phyloP scores from a whole-genome alignment of 768 basidiomycete species.

The Termitomyces sp. region DNA sequence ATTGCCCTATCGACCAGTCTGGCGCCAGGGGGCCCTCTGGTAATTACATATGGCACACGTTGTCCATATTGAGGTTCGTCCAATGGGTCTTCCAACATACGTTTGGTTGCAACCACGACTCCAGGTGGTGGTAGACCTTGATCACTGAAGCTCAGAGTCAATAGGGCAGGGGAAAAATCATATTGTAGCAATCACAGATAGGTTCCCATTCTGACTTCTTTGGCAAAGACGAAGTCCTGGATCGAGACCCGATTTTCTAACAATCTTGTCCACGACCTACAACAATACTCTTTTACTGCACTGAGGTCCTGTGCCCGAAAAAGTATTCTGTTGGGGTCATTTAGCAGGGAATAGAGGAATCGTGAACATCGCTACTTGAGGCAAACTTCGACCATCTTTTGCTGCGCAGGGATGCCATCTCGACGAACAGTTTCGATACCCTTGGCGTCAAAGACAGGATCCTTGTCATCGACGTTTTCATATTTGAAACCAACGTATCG shows the following conservation, averaged over 20 bases:
- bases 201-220: slow-evolving; percentile 89
- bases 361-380: slow-evolving; percentile 58
- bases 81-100: slow-evolving; percentile 67
- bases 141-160: slow-evolving; percentile 45
- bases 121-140: slow-evolving; percentile 88
- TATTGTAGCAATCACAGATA: slow-evolving; percentile 58
- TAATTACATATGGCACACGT: slow-evolving; percentile 87
- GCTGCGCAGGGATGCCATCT: slow-evolving; percentile 86
- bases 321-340: slow-evolving; percentile 53
- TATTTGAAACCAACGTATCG: slow-evolving; percentile 97
- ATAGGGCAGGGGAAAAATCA: background rate
- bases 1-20: slow-evolving; percentile 73
- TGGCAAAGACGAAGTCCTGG: slow-evolving; percentile 95
- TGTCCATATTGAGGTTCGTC: slow-evolving; percentile 91
- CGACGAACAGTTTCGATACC: slow-evolving; percentile 96
- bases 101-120: slow-evolving; percentile 76
- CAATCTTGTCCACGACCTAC: slow-evolving; percentile 77
- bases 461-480: slow-evolving; percentile 72
- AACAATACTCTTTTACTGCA: slow-evolving; percentile 84
- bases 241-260: slow-evolving; percentile 73
- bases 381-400: slow-evolving; percentile 88
- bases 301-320: slow-evolving; percentile 90
- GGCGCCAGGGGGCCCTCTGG: slow-evolving; percentile 52
- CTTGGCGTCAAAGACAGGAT: slow-evolving; percentile 90
- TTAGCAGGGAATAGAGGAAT: background rate